Base-by-base conservation (phyloP, 2,329 filamentous ascomycete genomes). In the Fonsecaea nubica region DNA sequence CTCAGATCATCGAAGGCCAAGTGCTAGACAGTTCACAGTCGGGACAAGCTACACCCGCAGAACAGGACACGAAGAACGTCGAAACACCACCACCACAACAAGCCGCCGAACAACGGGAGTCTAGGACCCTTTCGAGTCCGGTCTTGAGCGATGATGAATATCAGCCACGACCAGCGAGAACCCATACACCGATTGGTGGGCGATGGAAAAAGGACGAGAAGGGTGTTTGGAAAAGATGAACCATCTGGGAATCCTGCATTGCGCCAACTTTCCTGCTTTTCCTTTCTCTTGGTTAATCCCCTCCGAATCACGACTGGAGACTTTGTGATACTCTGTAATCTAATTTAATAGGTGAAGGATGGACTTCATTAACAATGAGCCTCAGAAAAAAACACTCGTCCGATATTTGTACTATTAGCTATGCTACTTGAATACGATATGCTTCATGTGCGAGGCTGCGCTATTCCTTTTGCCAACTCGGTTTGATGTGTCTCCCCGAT, bases 221-320 rank as follows among this genome's bases (percentile, higher is more conserved):
- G 18, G 67, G 67, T 15, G 65, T 69, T 36, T 69, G 67, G 67
- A 69, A 69, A 62, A 67, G 65, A 63, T 69, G 63, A 50, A 21
- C 10, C 18, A 10, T 25, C 18, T 50, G 3, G 8, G 45, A 25
- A 25, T 12, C 25, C 18, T 25, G 45, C 18, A 3, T 25, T 21
- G 9, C 45, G 12, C 25, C 21, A 7, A n/a, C 12, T n/a, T 18
- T 45, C 40, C 40, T 7, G 6, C 21, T 45, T 45, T 18, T 4
- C 4, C n/a, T 21, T 25, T 10, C 45, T 25, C 25, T 25, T 25
- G 25, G 2, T 25, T 25, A 25, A n/a, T 12, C 45, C 2, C 45
- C 6, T 50, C 25, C 18, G 18, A 21, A 50, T n/a, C 5, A 12
- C 25, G 25, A 25, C 25, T 3, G 25, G 25, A 25, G 3, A 25